Conservation (phyloP, 2,329 filamentous ascomycete genomes). For the Cladophialophora psammophila region DNA sequence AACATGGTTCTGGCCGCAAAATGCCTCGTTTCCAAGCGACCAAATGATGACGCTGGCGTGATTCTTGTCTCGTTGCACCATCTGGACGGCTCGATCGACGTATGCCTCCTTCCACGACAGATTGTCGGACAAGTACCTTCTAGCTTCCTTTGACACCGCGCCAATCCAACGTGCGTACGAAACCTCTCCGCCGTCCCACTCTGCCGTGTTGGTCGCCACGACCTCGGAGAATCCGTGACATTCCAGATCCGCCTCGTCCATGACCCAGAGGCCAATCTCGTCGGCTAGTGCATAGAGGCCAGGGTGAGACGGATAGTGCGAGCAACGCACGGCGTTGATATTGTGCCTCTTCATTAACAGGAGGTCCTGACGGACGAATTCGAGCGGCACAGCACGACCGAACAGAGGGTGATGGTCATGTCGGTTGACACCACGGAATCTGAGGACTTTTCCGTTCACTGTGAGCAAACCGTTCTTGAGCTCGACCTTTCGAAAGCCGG, state of each 20-base stretch:
- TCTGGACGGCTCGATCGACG: conserved; percentile 69
- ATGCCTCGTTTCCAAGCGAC: conserved; percentile 77
- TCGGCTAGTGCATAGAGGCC: conserved; percentile 45
- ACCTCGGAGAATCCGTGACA: conserved; percentile 45
- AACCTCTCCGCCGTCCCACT: conserved; percentile 15
- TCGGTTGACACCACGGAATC: conserved; percentile 70
- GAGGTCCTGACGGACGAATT: conserved; percentile 68
- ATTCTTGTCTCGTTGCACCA: conserved; percentile 74
- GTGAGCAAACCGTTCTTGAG: conserved; percentile 56
- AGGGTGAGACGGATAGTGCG: conserved; percentile 68
- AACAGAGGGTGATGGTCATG: conserved; percentile 73
- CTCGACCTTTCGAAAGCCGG: conserved; percentile 71
- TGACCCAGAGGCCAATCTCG: conserved; percentile 48
- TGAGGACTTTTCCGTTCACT: conserved; percentile 68
- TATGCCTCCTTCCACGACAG: conserved; percentile 63
- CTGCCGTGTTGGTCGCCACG: conserved; percentile 3
- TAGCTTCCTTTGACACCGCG: conserved; percentile 36
- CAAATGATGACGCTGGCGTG: conserved; percentile 75
- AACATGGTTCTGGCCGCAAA: conserved; percentile 72
- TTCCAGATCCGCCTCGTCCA: conserved; percentile 50
- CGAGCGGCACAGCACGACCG: conserved; percentile 68
- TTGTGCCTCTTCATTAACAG: conserved; percentile 74
- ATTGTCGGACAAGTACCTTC: conserved; percentile 45
- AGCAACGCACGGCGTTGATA: conserved; percentile 73
- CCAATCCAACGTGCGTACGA: conserved; percentile 21